Conservation (phyloP, 805 yeast species). For the Kluyveromyces aestuarii region DNA sequence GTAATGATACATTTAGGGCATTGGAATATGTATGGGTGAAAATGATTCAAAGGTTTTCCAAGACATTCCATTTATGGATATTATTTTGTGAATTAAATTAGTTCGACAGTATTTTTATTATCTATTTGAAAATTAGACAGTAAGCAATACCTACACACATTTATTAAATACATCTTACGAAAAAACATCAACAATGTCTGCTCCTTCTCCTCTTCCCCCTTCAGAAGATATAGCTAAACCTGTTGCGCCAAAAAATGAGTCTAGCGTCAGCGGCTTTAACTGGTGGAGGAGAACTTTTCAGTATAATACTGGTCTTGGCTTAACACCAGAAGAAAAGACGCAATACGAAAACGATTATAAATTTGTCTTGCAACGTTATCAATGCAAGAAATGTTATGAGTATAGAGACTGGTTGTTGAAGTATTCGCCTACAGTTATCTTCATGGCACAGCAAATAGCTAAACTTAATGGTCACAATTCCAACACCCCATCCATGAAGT, state of each 20-base stretch:
- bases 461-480: conserved; percentile 35
- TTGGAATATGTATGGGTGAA: too few relatives aligned
- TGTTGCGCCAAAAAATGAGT: conserved; percentile 11
- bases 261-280: conserved; percentile 42
- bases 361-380: conserved; percentile 36
- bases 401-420: conserved; percentile 71
- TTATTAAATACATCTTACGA: neutral
- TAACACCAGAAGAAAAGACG: conserved; percentile 40
- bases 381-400: conserved; percentile 65
- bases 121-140: neutral
- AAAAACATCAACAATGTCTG: neutral
- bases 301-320: conserved; percentile 63
- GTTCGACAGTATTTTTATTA: too few relatives aligned
- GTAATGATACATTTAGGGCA: too few relatives aligned
- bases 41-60: too few relatives aligned
- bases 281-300: conserved; percentile 75
- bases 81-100: too few relatives aligned
- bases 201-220: conserved; percentile 9
- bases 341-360: conserved; percentile 49
- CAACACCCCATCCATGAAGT: conserved; percentile 8
- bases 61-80: too few relatives aligned
- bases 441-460: conserved; percentile 76
- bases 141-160: neutral
- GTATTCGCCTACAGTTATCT: conserved; percentile 76
- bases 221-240: conserved; percentile 11